Evolutionary conservation across 1,284 basidiomycete genomes (phyloP), one percentile per base, ranked within the genome.

Genomic region (Naganishia sp.): DNA sequence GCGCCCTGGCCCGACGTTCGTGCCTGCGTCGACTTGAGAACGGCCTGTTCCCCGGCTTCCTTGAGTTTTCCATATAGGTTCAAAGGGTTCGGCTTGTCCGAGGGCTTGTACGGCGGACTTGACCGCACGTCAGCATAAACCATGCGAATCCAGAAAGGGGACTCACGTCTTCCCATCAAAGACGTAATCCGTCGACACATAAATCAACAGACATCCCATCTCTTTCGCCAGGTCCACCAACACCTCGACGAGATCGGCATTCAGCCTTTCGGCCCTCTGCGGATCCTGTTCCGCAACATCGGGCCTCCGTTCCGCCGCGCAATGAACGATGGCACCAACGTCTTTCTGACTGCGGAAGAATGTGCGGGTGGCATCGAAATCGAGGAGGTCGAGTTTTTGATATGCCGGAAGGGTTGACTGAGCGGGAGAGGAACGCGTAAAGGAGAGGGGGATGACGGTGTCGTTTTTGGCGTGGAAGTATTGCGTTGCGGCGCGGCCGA

Each of bases 171-270:
- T 68, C 13, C 78, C 77, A 54, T 78, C 72, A 70, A 79, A 79
- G 39, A 78, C 77, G 67, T 80, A 81, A 67, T 81, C 80, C 13
- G 80, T 81, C 2, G 81, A 82, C 61, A 84, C 81, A 75, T 82
- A 81, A 64, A 84, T 73, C 39, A 83, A 69, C n/a, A 70, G 70
- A 71, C 80, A 79, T 41, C 70, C 73, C 53, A 74, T 60, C 61
- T 72, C 64, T 28, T 62, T 66, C 0, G 77, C 70, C 6, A 80
- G 68, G 18, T 66, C 62, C 10, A 78, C 80, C 28, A 84, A 74
- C 64, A 73, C 73, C 17, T 73, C 74, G 0, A 82, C 81, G 0
- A 81, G 81, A 10, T 74, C 77, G 32, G 80, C 81, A 71, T 84
- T 84, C 73, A 83, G 78, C 68, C 72, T 71, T 10, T 80, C 74